Evolutionary conservation across 169 alveolate species (phyloP), one percentile per base, ranked within the genome.

Genomic region (Plasmodium coatneyi): DNA sequence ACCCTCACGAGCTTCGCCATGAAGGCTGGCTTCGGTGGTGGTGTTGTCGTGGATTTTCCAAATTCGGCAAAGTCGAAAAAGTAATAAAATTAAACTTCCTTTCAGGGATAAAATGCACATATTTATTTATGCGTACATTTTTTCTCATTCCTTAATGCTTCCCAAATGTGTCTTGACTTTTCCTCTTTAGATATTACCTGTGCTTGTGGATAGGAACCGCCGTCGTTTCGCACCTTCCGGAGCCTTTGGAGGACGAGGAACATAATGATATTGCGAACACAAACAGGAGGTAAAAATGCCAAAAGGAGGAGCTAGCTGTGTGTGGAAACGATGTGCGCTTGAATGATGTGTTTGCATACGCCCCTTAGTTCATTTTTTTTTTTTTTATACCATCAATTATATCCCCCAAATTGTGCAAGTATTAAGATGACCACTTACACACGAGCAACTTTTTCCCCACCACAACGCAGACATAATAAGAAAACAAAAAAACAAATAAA

Each of bases 11-110:
- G 97, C 79, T 97, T 99, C 32, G 99, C 99, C 41, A 95, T 98
- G 92, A 98, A 98, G 92, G 96, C 98, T 76, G 99, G 99, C 28
- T 99, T 99, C 90, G 98, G 98, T 30, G 99, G 99, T 0, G 99
- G 99, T 43, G 96, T 99, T 30, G 98, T 99, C 39, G 99, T 99
- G 25, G 99, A 99, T 92, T 98, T 96, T 84, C 99, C 99, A 4
- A 97, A 99, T 92, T 98, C 99, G 54, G 95, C 99, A 19, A 99
- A 98, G 96, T 99, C 99, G 5, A 99, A 99, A 95, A 99, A 99
- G 97, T 98, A 25, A 84, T n/a, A 14, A 74, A 46, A 32, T 36
- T 87, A 80, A 22, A 14, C 39, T 19, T 54, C 16, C 3, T 41
- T 7, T 7, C 28, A 9, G 6, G 39, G 49, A 28, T 49, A 34